Conservation (phyloP, 164 flowering plant species). For the Dillenia turbinata region DNA sequence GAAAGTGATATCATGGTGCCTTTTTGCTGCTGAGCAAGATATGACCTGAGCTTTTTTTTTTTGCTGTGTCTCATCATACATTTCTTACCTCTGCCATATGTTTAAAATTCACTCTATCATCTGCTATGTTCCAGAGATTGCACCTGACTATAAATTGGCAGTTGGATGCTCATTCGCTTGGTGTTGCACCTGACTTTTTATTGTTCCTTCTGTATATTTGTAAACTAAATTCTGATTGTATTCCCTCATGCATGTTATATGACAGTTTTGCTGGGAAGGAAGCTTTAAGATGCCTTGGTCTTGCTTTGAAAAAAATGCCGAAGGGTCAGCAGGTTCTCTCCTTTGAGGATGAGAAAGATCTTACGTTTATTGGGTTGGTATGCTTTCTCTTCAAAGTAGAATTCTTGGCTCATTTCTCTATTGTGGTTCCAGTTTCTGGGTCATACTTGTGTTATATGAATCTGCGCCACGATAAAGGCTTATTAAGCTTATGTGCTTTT, state of each 20-base stretch:
- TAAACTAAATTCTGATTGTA: slow-evolving; percentile 6
- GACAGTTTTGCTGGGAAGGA: slow-evolving; percentile 90
- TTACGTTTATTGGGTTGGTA: slow-evolving; percentile 99
- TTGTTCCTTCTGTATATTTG: background rate
- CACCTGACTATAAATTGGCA: too few species aligned
- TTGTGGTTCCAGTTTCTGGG: background rate
- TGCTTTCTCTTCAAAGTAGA: slow-evolving; percentile 35
- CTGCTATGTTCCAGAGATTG: too few species aligned
- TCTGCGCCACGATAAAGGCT: too few species aligned
- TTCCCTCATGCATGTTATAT: slow-evolving; percentile 5
- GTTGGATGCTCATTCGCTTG: background rate
- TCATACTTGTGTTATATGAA: background rate
- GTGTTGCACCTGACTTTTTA: background rate
- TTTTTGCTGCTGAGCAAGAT: background rate
- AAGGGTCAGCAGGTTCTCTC: slow-evolving; percentile 65
- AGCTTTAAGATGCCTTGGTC: slow-evolving; percentile 88
- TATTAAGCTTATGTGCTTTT: too few species aligned
- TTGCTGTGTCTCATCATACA: too few species aligned
- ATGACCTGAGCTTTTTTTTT: too few species aligned
- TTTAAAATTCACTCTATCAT: too few species aligned
- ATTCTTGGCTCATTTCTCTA: background rate
- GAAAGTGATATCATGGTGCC: background rate
- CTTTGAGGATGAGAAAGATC: slow-evolving; percentile 78
- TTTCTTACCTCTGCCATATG: background rate
- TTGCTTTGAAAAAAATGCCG: slow-evolving; percentile 82